Evolutionary conservation across 805 yeast species (phyloP), one percentile per base, ranked within the genome.

Genomic region (Pichia membranifaciens): DNA sequence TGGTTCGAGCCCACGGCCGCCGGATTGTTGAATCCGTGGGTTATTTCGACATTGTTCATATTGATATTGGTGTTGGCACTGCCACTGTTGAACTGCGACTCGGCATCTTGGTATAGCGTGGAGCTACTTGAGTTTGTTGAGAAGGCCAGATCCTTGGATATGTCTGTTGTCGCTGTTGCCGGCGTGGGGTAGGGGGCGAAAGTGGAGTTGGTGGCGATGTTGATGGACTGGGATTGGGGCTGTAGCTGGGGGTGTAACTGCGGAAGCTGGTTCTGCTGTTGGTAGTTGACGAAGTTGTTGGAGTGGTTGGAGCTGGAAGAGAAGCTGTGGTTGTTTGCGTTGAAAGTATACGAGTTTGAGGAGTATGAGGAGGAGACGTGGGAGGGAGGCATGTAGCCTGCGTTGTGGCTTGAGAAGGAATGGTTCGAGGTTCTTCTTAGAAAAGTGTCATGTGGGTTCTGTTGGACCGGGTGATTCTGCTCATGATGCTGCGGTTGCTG

Each of bases 131-230:
- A 67, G 54, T 53, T 65, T 17, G 62, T 64, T 15, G 62, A 67
- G 54, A 60, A 70, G 43, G 75, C 78, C 21, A 69, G 59, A 54
- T 76, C 81, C 56, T 69, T 73, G 15, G 78, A 71, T 28, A 79
- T 67, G 49, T 69, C 73, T 1, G 84, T 79, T 3, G 84, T 79
- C 9, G 84, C 78, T 10, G 71, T 69, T 6, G 79, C 70, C 18
- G 72, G 72, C 0, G 73, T 61, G 21, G 74, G 72, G 33, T 67
- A 68, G 22, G 66, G 69, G 17, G 59, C 62, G 47, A 60, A 60
- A n/a, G 45, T 12, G 22, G 51, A 47, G 35, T 48, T 18, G 51
- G 47, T 3, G 60, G 6, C 8, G 8, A 33, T 37, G 21, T 21
- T 37, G 10, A 23, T 21, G n/a, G 16, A 7, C 48, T 7, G 49